A percentile compares a stretch with the other conserved stretches of the same genome.
Conservation (phyloP, 495 filamentous ascomycete genomes). For the Podospora conica region DNA sequence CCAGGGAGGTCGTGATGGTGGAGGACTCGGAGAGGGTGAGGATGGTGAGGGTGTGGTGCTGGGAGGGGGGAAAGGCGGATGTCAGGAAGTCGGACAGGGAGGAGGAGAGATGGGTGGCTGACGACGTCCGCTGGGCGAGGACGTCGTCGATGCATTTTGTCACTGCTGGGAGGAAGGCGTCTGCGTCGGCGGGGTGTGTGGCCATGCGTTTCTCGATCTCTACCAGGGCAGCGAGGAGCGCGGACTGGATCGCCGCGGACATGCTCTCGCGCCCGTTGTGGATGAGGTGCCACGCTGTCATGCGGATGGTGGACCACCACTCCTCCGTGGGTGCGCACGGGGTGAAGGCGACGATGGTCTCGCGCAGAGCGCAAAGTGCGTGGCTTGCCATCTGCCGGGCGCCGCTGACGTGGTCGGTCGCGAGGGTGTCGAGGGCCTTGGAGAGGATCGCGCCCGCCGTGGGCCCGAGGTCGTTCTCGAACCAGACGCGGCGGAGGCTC, state of each 20-base stretch:
- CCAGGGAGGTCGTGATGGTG: constrained; percentile 43
- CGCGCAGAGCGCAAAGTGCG: constrained; percentile 43
- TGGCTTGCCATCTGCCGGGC: constrained; percentile 48
- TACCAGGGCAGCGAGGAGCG: constrained; percentile 41
- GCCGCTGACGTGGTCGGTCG: constrained; percentile 50
- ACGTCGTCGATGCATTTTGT: constrained; percentile 40
- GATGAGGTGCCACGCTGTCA: constrained; percentile 58
- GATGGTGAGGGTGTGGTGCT: constrained; percentile 30
- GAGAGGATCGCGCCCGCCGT: constrained; percentile 38
- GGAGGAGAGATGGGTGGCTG: constrained; percentile 15
- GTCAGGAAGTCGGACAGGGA: constrained; percentile 2
- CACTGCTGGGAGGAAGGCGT: constrained; percentile 18
- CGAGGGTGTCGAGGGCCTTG: constrained; percentile 41
- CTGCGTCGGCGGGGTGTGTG: constrained; percentile 31
- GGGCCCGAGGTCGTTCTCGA: constrained; percentile 41
- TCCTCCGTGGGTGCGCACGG: constrained; percentile 13
- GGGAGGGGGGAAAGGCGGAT: constrained; percentile 6
- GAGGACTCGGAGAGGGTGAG: constrained; percentile 57
- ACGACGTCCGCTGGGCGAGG: constrained; percentile 45
- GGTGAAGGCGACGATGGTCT: constrained; percentile 30
- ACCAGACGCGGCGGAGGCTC: constrained; percentile 52
- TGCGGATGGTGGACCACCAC: constrained; percentile 52
- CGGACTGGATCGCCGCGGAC: constrained; percentile 52
- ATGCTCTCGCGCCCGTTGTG: constrained; percentile 60
- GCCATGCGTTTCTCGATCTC: constrained; percentile 27